Conservation (phyloP, 2,329 filamentous ascomycete genomes). For the Raffaelea albimanens region DNA sequence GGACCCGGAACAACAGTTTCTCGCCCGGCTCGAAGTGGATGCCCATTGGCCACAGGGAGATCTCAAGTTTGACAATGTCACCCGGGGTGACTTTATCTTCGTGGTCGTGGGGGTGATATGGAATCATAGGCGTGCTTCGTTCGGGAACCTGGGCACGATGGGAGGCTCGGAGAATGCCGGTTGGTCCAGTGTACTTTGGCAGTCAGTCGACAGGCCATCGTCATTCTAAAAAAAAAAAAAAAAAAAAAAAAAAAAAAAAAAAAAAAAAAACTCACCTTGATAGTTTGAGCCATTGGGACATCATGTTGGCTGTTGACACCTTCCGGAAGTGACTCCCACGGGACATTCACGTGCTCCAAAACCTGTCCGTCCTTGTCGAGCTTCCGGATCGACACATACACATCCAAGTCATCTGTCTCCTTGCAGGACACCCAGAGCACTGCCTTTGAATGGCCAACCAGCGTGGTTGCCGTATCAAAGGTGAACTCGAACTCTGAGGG, state of each 20-base stretch:
- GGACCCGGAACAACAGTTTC: not conserved
- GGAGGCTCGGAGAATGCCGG: not conserved
- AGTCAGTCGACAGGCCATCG: too few relatives aligned
- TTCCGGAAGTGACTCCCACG: not conserved
- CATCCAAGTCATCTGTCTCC: not conserved
- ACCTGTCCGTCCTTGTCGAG: not conserved
- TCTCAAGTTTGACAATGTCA: not conserved
- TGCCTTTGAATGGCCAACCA: not conserved
- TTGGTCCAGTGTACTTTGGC: not conserved
- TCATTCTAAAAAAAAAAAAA: too few relatives aligned
- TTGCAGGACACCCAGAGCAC: not conserved
- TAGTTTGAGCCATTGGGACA: not conserved
- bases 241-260: too few relatives aligned
- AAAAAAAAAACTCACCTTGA: not conserved
- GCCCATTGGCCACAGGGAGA: not conserved
- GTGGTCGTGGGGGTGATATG: not conserved
- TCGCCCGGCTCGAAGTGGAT: not conserved
- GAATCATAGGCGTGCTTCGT: not conserved
- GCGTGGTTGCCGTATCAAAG: not conserved
- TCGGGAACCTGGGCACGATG: not conserved
- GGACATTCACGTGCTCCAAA: not conserved
- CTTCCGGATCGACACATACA: not conserved
- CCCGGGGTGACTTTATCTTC: not conserved
- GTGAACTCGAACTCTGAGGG: not conserved
- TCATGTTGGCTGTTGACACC: not conserved